Evolutionary conservation across 768 basidiomycete species (phyloP).

Genomic region (Leccinum subtestaceum): DNA sequence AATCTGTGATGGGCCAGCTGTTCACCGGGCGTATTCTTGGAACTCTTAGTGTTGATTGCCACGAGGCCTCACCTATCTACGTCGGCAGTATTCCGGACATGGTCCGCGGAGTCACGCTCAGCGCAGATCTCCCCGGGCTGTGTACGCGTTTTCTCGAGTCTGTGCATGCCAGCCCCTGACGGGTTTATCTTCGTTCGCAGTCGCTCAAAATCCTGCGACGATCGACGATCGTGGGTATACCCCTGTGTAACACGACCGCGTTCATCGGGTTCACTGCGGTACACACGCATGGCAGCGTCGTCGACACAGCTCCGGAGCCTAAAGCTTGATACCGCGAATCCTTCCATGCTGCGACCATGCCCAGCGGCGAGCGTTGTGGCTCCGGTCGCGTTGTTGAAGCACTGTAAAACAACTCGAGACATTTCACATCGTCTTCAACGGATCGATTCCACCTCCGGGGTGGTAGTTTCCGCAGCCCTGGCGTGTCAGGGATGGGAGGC

Average conservation of each 20-base stretch:
- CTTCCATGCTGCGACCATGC: not conserved
- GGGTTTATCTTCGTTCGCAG: not conserved
- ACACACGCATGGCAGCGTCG: constrained; percentile 9
- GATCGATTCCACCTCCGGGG: not conserved
- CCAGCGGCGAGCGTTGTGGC: constrained; percentile 12
- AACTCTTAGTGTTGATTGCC: constrained; percentile 13
- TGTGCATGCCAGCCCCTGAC: constrained; percentile 15
- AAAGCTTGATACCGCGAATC: constrained; percentile 16
- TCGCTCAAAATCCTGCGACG: constrained; percentile 7
- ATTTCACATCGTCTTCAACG: constrained; percentile 21
- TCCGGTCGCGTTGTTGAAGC: constrained; percentile 12
- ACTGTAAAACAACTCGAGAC: constrained; percentile 13
- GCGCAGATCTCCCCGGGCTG: not conserved
- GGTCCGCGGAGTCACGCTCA: constrained; percentile 14
- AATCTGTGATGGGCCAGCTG: constrained; percentile 14
- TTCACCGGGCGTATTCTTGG: constrained; percentile 1
- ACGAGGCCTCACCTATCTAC: constrained; percentile 7
- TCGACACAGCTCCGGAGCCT: constrained; percentile 9
- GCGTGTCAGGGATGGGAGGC: constrained; percentile 3
- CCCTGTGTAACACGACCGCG: not conserved
- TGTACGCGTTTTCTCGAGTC: constrained; percentile 12
- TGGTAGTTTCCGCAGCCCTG: not conserved
- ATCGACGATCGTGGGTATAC: not conserved
- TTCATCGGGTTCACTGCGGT: constrained; percentile 11
- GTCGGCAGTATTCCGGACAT: constrained; percentile 11